phyloP scores from a whole-genome alignment of 2,329 filamentous ascomycete species.

The Hypoxylon sp. region DNA sequence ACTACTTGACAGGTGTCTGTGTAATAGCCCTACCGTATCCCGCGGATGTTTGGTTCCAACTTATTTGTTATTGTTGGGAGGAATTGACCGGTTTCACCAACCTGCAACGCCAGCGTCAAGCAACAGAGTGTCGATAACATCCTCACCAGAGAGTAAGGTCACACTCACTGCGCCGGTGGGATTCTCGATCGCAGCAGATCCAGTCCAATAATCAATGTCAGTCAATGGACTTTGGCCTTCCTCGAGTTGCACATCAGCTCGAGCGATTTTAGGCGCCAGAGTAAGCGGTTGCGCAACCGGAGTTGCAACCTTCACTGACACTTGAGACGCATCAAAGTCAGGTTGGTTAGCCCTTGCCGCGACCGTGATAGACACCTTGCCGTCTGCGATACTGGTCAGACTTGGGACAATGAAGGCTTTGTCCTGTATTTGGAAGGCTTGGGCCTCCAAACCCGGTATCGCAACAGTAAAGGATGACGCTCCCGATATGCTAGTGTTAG shows the following conservation, averaged over 20 bases:
- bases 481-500: conserved; percentile 22
- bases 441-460: conserved; percentile 20
- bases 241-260: conserved; percentile 26
- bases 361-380: conserved; percentile 38
- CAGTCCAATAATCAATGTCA: conserved; percentile 37
- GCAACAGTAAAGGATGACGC: conserved; percentile 41
- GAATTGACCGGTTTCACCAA: conserved; percentile 40
- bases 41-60: conserved; percentile 18
- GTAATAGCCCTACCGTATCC: conserved; percentile 8
- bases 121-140: conserved; percentile 46
- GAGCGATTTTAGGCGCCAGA: conserved; percentile 44
- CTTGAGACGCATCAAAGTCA: conserved; percentile 24
- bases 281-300: conserved; percentile 48
- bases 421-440: conserved; percentile 42
- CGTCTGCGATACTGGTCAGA: conserved; percentile 33
- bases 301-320: conserved; percentile 37
- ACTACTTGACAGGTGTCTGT: conserved; percentile 15
- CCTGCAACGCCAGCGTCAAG: conserved; percentile 48
- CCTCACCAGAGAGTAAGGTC: conserved; percentile 36
- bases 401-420: conserved; percentile 45
- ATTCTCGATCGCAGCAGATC: conserved; percentile 37
- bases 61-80: conserved; percentile 4
- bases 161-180: conserved; percentile 47
- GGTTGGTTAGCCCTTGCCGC: conserved; percentile 28
- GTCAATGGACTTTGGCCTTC: conserved; percentile 25